A percentile compares a stretch with the other conserved stretches of the same genome.
Conservation (phyloP, 2,329 filamentous ascomycete species). For the Trichoderma breve region DNA sequence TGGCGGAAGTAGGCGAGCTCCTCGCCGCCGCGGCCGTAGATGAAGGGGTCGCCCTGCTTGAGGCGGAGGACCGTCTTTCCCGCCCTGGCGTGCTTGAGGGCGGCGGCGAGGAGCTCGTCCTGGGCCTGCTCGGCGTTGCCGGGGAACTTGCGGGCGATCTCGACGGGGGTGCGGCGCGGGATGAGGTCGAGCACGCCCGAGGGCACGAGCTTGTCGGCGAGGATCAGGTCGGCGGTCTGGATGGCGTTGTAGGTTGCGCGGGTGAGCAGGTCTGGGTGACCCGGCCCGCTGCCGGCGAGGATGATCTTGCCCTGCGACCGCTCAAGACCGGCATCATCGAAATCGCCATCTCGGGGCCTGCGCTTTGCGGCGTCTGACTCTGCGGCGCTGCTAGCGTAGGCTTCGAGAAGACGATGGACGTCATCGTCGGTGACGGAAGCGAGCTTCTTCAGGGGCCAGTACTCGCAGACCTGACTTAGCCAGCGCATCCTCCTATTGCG, state of each 20-base stretch:
- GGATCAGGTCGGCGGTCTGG: constrained; percentile 69
- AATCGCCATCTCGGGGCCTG: background rate
- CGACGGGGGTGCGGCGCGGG: constrained; percentile 81
- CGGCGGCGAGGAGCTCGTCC: constrained; percentile 79
- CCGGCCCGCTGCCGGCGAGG: constrained; percentile 87
- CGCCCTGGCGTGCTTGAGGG: constrained; percentile 60
- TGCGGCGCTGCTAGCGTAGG: constrained; percentile 52
- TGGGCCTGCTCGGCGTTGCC: constrained; percentile 94
- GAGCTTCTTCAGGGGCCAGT: constrained; percentile 87
- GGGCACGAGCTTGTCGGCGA: constrained; percentile 84
- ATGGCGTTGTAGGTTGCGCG: constrained; percentile 77
- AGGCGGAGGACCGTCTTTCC: constrained; percentile 83
- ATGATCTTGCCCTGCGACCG: constrained; percentile 67
- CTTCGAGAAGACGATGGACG: constrained; percentile 70
- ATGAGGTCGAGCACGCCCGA: constrained; percentile 83
- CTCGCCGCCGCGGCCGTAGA: constrained; percentile 93
- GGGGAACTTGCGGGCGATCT: constrained; percentile 95
- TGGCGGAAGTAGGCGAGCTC: constrained; percentile 79
- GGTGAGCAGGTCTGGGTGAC: constrained; percentile 88
- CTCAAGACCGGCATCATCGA: constrained; percentile 20
- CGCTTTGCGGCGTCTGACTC: constrained; percentile 1
- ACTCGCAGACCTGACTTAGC: constrained; percentile 96
- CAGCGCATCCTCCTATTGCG: constrained; percentile 85
- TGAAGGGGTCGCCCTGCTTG: constrained; percentile 95
- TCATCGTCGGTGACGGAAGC: constrained; percentile 78